Evolutionary conservation across 352 stramenopile species (phyloP).

Genomic region (Globisporangium yorkense): DNA sequence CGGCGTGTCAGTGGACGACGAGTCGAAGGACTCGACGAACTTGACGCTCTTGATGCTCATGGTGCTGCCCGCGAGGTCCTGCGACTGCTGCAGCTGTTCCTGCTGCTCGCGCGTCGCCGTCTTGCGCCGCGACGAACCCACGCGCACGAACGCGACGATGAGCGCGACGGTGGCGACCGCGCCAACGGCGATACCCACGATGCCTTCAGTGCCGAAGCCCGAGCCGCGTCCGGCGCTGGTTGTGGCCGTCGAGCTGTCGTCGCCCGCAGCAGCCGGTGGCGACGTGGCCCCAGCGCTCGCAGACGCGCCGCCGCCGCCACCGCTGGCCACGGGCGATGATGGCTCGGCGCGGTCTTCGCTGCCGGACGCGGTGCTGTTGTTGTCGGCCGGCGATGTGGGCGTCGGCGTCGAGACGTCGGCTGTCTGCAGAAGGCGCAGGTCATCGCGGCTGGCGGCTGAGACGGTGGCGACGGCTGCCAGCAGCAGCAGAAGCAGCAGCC

Average conservation of each 20-base stretch:
- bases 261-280: no score
- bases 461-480: not conserved
- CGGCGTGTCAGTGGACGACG: conserved; percentile 1
- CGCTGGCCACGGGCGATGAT: not conserved
- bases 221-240: not conserved
- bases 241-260: not conserved
- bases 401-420: not conserved
- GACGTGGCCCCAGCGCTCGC: not conserved
- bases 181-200: conserved; percentile 9
- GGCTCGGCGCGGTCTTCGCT: not conserved
- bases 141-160: conserved; percentile 8
- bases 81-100: not conserved
- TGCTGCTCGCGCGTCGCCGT: not conserved
- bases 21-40: conserved; percentile 12
- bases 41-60: conserved; percentile 12
- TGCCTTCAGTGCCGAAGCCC: not conserved
- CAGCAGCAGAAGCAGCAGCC: not conserved
- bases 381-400: not conserved
- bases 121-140: conserved; percentile 6
- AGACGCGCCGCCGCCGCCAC: no score
- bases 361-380: not conserved
- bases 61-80: conserved; percentile 9
- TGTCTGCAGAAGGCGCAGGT: not conserved
- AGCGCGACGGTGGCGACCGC: conserved; percentile 4
- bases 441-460: not conserved